phyloP scores from a whole-genome alignment of 2,329 filamentous ascomycete species.

The Zymoseptoria crescenta region DNA sequence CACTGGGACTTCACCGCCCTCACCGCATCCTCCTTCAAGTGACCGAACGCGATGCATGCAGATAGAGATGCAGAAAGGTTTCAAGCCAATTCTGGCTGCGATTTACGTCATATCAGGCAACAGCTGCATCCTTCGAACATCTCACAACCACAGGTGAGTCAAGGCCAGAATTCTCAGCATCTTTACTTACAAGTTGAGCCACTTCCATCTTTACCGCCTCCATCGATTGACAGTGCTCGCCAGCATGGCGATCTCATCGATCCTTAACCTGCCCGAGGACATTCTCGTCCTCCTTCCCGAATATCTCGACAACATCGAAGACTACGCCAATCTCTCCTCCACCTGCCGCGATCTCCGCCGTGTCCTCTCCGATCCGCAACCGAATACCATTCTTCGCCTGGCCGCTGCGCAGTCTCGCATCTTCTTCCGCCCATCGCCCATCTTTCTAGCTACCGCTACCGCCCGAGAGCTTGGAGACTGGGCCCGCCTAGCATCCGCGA shows the following conservation, averaged over 20 bases:
- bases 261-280: conserved; percentile 13
- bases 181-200: no score
- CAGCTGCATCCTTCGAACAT: no score
- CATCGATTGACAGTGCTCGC: no score
- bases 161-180: no score
- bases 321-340: conserved; percentile 25
- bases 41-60: no score
- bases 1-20: no score
- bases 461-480: conserved; percentile 29
- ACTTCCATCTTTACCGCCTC: no score
- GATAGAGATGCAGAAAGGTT: no score
- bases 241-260: not conserved
- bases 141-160: no score
- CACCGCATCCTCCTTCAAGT: no score
- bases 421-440: conserved; percentile 33
- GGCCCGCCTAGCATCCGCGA: conserved; percentile 22
- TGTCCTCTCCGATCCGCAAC: conserved; percentile 14
- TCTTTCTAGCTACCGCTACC: conserved; percentile 30
- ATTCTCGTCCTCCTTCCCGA: conserved; percentile 15
- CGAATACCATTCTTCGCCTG: conserved; percentile 27
- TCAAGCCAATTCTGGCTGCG: no score
- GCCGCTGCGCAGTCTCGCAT: conserved; percentile 27
- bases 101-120: no score
- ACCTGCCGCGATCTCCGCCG: conserved; percentile 25
- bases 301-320: conserved; percentile 28